These are phyloP conservation scores for Oidiodendron maius DNA, from an alignment of 495 filamentous ascomycete species.

Conservation along the genomic window DNA sequence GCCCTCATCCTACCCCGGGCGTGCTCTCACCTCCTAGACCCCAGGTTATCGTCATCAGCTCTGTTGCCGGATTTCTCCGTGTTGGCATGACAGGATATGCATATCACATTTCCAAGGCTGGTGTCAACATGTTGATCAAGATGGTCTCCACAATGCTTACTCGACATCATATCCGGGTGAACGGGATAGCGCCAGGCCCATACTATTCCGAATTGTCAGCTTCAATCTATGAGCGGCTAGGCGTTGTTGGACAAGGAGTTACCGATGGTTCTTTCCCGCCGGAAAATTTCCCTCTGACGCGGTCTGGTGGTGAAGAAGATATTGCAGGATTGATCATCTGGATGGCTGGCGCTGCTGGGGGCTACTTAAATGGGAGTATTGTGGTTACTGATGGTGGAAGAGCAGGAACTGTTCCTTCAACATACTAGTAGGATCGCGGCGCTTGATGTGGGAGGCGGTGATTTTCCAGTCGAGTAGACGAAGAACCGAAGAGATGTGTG, in stretches of 20 bases:
- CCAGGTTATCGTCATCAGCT: conserved; percentile 59
- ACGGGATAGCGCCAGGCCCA: conserved; percentile 61
- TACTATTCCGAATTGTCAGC: conserved; percentile 35
- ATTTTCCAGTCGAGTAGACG: too few species aligned
- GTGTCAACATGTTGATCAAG: conserved; percentile 59
- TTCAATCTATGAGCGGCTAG: conserved; percentile 25
- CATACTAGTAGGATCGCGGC: conserved; percentile 2
- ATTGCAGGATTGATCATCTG: conserved; percentile 57
- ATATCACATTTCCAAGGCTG: conserved; percentile 61
- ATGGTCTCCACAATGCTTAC: conserved; percentile 45
- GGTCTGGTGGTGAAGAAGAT: conserved; percentile 44
- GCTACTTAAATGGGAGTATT: conserved; percentile 50
- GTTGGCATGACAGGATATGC: conserved; percentile 48
- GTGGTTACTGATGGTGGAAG: conserved; percentile 54
- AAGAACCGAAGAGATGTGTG: too few species aligned
- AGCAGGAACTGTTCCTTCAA: conserved; percentile 27
- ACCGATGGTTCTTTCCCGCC: too few species aligned
- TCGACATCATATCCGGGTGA: conserved; percentile 55
- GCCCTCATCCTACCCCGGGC: conserved; percentile 26
- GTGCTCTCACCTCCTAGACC: conserved; percentile 43
- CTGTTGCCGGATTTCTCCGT: conserved; percentile 54
- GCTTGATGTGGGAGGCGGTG: too few species aligned
- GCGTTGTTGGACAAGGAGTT: conserved; percentile 47
- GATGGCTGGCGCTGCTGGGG: conserved; percentile 52
- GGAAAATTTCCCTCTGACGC: conserved; percentile 18